phyloP scores from a whole-genome alignment of 768 basidiomycete genomes.

The Leccinum fibrillosum region DNA sequence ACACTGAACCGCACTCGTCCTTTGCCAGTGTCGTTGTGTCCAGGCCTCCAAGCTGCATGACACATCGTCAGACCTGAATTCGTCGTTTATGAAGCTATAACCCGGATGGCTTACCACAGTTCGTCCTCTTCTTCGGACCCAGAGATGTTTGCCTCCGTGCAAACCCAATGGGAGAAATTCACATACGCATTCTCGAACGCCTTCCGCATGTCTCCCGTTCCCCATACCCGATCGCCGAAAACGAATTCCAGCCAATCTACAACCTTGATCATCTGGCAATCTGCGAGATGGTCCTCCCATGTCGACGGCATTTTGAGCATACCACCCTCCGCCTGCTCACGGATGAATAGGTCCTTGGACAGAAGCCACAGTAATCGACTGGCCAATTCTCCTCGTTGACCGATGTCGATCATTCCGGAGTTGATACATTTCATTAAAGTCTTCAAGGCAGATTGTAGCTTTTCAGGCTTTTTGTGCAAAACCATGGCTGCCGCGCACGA shows the following conservation, averaged over 20 bases:
- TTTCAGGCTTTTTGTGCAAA: not conserved
- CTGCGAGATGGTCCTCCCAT: not conserved
- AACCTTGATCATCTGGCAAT: not conserved
- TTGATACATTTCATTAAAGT: not conserved
- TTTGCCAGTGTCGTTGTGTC: not conserved
- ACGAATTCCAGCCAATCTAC: not conserved
- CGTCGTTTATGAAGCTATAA: not conserved
- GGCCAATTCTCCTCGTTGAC: constrained; percentile 5
- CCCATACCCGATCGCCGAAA: not conserved
- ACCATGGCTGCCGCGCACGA: constrained; percentile 7
- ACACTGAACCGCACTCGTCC: not conserved
- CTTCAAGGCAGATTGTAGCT: not conserved
- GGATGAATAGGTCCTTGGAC: not conserved
- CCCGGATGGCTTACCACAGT: not conserved
- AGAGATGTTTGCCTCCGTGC: not conserved
- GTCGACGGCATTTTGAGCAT: not conserved
- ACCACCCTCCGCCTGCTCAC: not conserved
- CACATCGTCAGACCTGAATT: not conserved
- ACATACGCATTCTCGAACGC: not conserved
- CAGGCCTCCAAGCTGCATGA: not conserved
- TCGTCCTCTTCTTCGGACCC: not conserved
- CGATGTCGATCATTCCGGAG: constrained; percentile 5
- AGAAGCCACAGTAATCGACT: constrained; percentile 6
- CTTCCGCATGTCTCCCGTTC: not conserved
- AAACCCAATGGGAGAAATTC: not conserved